These are phyloP conservation scores for Phaeosphaeria sp. DNA, from an alignment of 2,329 filamentous ascomycete genomes.

Conservation along the genomic window DNA sequence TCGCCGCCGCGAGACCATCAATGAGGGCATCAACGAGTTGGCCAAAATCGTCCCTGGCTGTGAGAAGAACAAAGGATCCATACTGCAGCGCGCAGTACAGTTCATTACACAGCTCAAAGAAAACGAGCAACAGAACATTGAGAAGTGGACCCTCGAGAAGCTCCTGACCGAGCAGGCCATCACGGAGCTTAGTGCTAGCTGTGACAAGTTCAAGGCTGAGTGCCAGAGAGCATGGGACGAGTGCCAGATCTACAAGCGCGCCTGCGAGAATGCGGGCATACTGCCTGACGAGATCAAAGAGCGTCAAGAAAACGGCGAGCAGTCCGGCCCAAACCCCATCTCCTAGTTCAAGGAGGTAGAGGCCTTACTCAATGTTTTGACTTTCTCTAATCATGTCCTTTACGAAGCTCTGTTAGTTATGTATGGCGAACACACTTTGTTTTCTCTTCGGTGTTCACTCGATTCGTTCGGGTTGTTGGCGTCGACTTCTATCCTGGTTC, in stretches of 20 bases:
- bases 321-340: conserved; percentile 42
- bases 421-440: conserved; percentile 7
- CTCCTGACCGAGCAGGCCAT: conserved; percentile 88
- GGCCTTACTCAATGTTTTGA: background rate
- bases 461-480: background rate
- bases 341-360: background rate
- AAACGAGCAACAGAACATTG: conserved; percentile 91
- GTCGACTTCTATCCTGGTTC: background rate
- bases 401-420: conserved; percentile 12
- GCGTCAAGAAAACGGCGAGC: conserved; percentile 46
- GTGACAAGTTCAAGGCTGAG: conserved; percentile 84
- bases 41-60: conserved; percentile 97
- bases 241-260: conserved; percentile 75
- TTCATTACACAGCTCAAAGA: conserved; percentile 96
- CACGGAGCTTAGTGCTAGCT: conserved; percentile 82
- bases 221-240: conserved; percentile 80
- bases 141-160: conserved; percentile 93
- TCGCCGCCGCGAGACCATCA: conserved; percentile 95
- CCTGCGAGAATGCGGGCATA: conserved; percentile 49
- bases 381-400: background rate
- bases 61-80: conserved; percentile 99
- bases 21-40: conserved; percentile 97
- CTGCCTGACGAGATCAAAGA: conserved; percentile 50
- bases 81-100: conserved; percentile 88
- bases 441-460: conserved; percentile 5